These are phyloP conservation scores for Metschnikowia similis DNA, from an alignment of 805 yeast genomes.

Conservation along the genomic window DNA sequence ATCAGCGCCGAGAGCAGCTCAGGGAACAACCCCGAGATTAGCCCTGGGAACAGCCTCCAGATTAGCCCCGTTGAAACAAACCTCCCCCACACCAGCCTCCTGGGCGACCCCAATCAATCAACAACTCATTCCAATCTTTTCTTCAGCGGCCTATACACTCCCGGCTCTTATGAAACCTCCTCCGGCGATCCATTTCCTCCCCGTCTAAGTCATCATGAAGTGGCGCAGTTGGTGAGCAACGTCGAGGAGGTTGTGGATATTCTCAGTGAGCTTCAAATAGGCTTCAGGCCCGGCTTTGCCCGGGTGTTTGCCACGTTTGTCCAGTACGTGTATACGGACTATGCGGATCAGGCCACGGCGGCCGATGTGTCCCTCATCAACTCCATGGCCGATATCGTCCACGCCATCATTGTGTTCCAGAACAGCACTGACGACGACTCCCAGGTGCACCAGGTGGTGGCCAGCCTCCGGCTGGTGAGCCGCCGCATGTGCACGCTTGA, in stretches of 20 bases:
- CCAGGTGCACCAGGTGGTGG: background rate
- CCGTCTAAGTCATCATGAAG: background rate
- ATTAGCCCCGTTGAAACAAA: too few species aligned
- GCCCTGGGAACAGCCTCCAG: too few species aligned
- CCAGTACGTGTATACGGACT: slow-evolving; percentile 16
- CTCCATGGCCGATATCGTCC: slow-evolving; percentile 17
- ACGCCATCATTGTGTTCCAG: slow-evolving; percentile 27
- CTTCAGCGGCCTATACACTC: too few species aligned
- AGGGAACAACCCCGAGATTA: too few species aligned
- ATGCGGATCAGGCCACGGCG: slow-evolving; percentile 16
- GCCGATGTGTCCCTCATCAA: slow-evolving; percentile 23
- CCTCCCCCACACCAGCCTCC: too few species aligned
- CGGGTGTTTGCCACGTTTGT: slow-evolving; percentile 22
- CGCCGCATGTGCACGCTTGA: background rate
- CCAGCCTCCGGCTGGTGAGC: background rate
- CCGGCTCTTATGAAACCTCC: too few species aligned
- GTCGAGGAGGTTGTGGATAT: slow-evolving; percentile 20
- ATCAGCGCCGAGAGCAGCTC: too few species aligned
- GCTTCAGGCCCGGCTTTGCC: slow-evolving; percentile 23
- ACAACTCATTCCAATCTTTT: too few species aligned
- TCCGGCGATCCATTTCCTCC: background rate
- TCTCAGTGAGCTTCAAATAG: slow-evolving; percentile 23
- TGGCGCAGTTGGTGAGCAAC: slow-evolving; percentile 7
- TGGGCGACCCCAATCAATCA: too few species aligned
- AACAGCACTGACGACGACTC: slow-evolving; percentile 16